Evolutionary conservation across 805 yeast genomes (phyloP).

Genomic region (Starmerella ratchasimensis): DNA sequence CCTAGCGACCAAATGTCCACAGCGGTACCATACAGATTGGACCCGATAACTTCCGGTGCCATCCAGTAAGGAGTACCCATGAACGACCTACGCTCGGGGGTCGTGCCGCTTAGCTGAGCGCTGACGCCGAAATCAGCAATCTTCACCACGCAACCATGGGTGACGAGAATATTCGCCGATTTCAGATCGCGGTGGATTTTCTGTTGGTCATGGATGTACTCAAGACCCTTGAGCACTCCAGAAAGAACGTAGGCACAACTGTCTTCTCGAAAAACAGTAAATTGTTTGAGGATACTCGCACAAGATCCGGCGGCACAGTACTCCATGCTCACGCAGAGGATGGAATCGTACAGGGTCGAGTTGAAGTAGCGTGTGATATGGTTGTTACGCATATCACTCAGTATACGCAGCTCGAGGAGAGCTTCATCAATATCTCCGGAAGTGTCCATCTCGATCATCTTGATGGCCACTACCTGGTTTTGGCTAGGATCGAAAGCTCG

Average conservation of each 20-base stretch:
- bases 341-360: conserved; percentile 48
- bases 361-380: conserved; percentile 54
- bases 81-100: conserved; percentile 50
- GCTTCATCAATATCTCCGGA: conserved; percentile 55
- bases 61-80: conserved; percentile 97
- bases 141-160: conserved; percentile 56
- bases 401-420: conserved; percentile 64
- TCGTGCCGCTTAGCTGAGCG: conserved; percentile 54
- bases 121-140: conserved; percentile 90
- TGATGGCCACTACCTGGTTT: conserved; percentile 57
- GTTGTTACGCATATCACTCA: conserved; percentile 51
- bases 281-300: conserved; percentile 45
- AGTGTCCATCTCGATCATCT: conserved; percentile 68
- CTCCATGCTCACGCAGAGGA: conserved; percentile 87
- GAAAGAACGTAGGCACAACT: conserved; percentile 47
- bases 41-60: conserved; percentile 91
- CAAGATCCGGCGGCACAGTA: conserved; percentile 93
- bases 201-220: conserved; percentile 57
- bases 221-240: conserved; percentile 55
- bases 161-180: conserved; percentile 73
- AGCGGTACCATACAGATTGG: conserved; percentile 60
- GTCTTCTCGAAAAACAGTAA: conserved; percentile 43
- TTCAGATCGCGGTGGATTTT: conserved; percentile 85
- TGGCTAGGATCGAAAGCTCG: conserved; percentile 26
- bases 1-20: conserved; percentile 97